Conservation (phyloP, 176 grass and related monocot genomes). For the Cenchrus purpureus region DNA sequence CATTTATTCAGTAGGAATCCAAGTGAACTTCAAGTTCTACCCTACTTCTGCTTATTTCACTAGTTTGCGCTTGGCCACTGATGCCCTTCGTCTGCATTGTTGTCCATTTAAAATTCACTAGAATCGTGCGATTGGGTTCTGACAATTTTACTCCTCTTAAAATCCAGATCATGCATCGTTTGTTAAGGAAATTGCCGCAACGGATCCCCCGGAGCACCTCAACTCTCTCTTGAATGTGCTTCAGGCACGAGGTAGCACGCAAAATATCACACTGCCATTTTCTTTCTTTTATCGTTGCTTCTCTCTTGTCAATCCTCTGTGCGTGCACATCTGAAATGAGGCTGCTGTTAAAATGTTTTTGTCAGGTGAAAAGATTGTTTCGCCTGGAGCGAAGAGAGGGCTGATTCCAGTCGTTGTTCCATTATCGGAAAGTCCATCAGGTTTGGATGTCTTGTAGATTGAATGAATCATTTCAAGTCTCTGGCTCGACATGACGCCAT, state of each 20-base stretch:
- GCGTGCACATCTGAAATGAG: neutral
- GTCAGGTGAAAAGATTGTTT: constrained; percentile 76
- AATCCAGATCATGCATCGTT: constrained; percentile 79
- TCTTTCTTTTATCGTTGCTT: neutral
- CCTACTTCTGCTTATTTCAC: neutral
- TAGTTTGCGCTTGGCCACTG: neutral
- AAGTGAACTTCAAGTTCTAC: neutral
- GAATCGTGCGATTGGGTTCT: neutral
- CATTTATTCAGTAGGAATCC: neutral
- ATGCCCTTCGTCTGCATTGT: neutral
- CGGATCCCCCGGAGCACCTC: constrained; percentile 77
- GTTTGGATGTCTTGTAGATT: constrained; percentile 39
- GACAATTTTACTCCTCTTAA: neutral
- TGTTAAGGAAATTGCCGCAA: constrained; percentile 73
- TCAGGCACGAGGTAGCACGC: constrained; percentile 67
- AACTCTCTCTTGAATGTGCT: constrained; percentile 79
- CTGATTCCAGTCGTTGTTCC: constrained; percentile 83
- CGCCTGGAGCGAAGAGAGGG: constrained; percentile 85
- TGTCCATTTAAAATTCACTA: too few species aligned
- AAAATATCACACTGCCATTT: neutral
- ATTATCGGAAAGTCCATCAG: constrained; percentile 81
- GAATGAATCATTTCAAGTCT: neutral
- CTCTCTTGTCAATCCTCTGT: neutral
- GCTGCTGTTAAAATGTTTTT: neutral
- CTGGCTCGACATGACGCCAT: constrained; percentile 36